Conservation (phyloP, 1,284 basidiomycete genomes). For the Papiliotrema fonsecae region DNA sequence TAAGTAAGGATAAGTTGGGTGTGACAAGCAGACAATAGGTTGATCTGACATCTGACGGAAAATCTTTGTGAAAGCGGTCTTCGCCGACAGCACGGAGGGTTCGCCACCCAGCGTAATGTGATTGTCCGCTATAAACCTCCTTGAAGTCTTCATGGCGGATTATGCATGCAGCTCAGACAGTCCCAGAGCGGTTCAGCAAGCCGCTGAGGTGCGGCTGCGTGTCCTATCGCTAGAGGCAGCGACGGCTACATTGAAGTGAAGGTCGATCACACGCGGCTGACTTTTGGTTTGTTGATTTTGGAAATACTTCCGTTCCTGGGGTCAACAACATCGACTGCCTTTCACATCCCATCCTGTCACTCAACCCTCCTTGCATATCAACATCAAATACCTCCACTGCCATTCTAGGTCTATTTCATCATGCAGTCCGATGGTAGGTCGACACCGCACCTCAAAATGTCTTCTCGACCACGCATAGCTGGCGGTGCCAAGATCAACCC, state of each 20-base stretch:
- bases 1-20: neutral
- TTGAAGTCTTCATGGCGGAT: no score
- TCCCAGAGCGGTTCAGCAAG: no score
- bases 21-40: neutral
- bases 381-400: neutral
- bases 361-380: neutral
- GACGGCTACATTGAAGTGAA: no score
- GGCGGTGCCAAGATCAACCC: neutral
- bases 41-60: neutral
- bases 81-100: neutral
- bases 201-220: no score
- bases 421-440: conserved; percentile 1
- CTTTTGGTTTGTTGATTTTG: neutral
- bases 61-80: neutral
- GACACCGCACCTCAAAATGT: conserved; percentile 1
- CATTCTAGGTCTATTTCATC: no score
- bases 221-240: no score
- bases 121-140: no score
- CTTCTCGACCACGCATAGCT: conserved; percentile 1
- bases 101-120: neutral
- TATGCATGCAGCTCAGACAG: no score
- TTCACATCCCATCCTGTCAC: neutral
- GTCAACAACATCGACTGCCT: neutral
- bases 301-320: neutral
- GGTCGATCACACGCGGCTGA: neutral